Evolutionary conservation across 1,139 yeast genomes (phyloP), one percentile per base, ranked within the genome.

Genomic region (Meyerozyma carpophila): DNA sequence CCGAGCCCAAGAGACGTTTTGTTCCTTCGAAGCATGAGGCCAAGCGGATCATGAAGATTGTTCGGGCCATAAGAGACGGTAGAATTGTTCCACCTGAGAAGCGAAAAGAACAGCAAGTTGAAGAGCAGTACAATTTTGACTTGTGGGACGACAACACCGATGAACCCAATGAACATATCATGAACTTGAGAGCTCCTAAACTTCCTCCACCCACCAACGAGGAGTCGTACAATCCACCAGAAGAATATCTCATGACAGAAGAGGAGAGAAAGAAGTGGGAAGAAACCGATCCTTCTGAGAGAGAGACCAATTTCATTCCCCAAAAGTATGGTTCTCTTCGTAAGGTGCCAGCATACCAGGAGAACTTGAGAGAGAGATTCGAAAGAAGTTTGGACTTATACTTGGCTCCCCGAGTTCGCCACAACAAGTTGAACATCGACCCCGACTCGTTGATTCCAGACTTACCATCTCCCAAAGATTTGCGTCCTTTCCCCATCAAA

Each of bases 1-100:
- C 98, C 9, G 98, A 94, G 68, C 98, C 98, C 47, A 94, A 93
- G 70, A 79, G 98, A 64, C 80, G 99, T 63, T 93, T 93, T 57
- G 87, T 90, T 48, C 98, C 98, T 14, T 91, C 98, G 8, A 91
- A 90, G 62, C 93, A 90, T 63, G 99, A 93, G 71, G 97, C 97
- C 39, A 88, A 89, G 71, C 78, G 95, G 62, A 83, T 93, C 43
- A 90, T 93, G 97, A 93, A 94, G 73, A 84, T 93, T 51, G 99
- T 93, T 14, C 79, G 82, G 53, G 98, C 98, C 37, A 93, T 93
- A 49, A 82, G 98, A 66, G 97, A 93, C 57, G 99, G 99, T 29
- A 78, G 95, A 62, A 89, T 93, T 52, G 75, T 90, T 39, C 90
- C 95, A 34, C 86, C 88, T 41, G 72, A 73, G 50, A 75, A 82